Base-by-base conservation (phyloP, 1,139 yeast genomes). In the Nakaseomyces uthaithaninus region DNA sequence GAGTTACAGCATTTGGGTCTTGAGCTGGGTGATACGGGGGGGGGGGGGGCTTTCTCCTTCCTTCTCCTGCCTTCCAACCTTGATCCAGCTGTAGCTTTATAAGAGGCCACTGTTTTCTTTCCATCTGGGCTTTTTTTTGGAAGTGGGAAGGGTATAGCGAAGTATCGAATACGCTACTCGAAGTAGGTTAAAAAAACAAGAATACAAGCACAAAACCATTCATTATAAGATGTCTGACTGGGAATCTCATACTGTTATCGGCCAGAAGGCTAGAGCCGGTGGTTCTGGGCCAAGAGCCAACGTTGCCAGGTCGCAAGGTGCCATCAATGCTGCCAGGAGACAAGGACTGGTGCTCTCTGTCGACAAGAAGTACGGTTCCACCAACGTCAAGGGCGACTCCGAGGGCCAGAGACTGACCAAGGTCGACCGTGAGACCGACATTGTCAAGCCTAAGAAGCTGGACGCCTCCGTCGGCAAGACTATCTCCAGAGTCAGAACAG, bases 361-460 rank as follows among this genome's bases (percentile, higher is more conserved):
- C 35, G 98, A 91, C 65, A 91, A 91, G 77, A 91, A 89, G 66
- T 91, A 83, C 65, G 69, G 82, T 39, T 72, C 86, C 49, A 58
- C 73, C 43, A 75, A 75, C 63, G 80, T 77, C 62, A 74, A 71
- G 58, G 69, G 76, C 42, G 80, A 81, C 55, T 82, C 87, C 27
- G 98, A 91, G 60, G 98, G 97, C 41, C 98, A 93, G 69, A 76
- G 94, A 64, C 71, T 91, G 60, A 81, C 98, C 49, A 91, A 80
- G 70, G 74, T 91, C 54, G 98, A 91, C 63, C 81, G 94, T 60
- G 80, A 86, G 41, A 94, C 89, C 56, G 96, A 89, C 57, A 89
- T 91, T 47, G 94, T 87, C 43, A 84, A 94, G 33, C 94, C 94
- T 42, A 83, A 89, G 67, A 93, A 87, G 68, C 67, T 91, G 44